Evolutionary conservation across 2,329 filamentous ascomycete genomes (phyloP).

Genomic region (Fragosphaeria purpurea): DNA sequence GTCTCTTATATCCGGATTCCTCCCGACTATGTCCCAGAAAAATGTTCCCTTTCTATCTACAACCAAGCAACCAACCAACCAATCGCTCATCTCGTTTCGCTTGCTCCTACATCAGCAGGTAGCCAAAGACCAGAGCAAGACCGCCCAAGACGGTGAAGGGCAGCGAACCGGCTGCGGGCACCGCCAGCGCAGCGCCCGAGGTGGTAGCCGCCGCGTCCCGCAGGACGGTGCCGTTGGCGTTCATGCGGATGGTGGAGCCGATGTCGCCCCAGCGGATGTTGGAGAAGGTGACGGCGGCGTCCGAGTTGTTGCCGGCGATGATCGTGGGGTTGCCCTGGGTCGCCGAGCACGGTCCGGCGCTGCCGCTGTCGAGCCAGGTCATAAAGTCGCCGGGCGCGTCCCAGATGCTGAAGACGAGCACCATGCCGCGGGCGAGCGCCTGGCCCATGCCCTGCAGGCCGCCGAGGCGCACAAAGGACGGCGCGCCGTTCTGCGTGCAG

Average conservation of each 20-base stretch:
- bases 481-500: conserved; percentile 9
- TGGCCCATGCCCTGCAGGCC: conserved; percentile 20
- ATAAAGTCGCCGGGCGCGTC: conserved; percentile 42
- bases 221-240: neutral
- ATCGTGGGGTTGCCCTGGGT: conserved; percentile 41
- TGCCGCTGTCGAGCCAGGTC: conserved; percentile 45
- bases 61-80: no score
- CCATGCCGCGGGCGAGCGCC: conserved; percentile 39
- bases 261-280: conserved; percentile 49
- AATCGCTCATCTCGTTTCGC: no score
- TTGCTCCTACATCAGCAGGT: neutral
- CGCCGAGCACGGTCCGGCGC: conserved; percentile 42
- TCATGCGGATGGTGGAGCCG: conserved; percentile 12
- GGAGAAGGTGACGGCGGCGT: conserved; percentile 41
- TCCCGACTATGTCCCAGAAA: no score
- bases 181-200: neutral
- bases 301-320: conserved; percentile 33
- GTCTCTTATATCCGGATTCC: no score
- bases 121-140: neutral
- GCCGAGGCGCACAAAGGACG: conserved; percentile 20
- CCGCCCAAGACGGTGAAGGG: neutral
- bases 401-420: conserved; percentile 45
- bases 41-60: no score
- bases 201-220: neutral
- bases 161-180: neutral